Evolutionary conservation across 805 yeast species (phyloP).

Genomic region (Candida multigemmis): DNA sequence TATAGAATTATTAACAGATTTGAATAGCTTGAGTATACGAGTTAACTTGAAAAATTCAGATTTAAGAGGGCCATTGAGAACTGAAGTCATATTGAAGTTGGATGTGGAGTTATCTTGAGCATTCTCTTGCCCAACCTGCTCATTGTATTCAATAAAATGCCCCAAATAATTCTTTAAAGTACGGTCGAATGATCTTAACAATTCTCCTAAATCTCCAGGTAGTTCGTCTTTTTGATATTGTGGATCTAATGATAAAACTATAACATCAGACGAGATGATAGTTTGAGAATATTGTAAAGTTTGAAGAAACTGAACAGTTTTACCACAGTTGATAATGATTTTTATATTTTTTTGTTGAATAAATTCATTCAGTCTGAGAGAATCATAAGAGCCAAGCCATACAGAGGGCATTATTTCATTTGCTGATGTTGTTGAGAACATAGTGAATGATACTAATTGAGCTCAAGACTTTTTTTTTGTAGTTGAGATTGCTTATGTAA

Average conservation of each 20-base stretch:
- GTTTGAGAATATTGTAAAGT: slow-evolving; percentile 10
- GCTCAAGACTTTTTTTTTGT: no score
- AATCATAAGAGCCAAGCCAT: slow-evolving; percentile 15
- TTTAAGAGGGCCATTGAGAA: slow-evolving; percentile 27
- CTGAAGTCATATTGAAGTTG: slow-evolving; percentile 15
- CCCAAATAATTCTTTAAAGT: slow-evolving; percentile 28
- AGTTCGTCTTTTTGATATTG: slow-evolving; percentile 11
- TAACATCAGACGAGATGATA: slow-evolving; percentile 24
- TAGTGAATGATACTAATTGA: no score
- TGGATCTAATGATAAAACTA: slow-evolving; percentile 29
- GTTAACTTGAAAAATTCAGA: slow-evolving; percentile 26
- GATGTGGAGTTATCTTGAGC: slow-evolving; percentile 14
- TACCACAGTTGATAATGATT: slow-evolving; percentile 29
- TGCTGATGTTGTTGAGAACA: no score
- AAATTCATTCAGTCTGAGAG: slow-evolving; percentile 7
- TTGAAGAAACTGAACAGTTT: slow-evolving; percentile 20
- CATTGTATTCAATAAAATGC: slow-evolving; percentile 24
- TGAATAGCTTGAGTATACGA: slow-evolving; percentile 24
- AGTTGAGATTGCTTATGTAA: no score
- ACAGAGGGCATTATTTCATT: slow-evolving; percentile 19
- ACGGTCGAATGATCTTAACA: slow-evolving; percentile 18
- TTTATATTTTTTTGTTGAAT: slow-evolving; percentile 18
- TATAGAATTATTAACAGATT: slow-evolving; percentile 18
- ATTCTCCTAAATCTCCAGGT: slow-evolving; percentile 13
- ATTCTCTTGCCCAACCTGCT: slow-evolving; percentile 16